Evolutionary conservation across 495 filamentous ascomycete genomes (phyloP), one percentile per base, ranked within the genome.

Genomic region (Chaetomidium leptoderma): DNA sequence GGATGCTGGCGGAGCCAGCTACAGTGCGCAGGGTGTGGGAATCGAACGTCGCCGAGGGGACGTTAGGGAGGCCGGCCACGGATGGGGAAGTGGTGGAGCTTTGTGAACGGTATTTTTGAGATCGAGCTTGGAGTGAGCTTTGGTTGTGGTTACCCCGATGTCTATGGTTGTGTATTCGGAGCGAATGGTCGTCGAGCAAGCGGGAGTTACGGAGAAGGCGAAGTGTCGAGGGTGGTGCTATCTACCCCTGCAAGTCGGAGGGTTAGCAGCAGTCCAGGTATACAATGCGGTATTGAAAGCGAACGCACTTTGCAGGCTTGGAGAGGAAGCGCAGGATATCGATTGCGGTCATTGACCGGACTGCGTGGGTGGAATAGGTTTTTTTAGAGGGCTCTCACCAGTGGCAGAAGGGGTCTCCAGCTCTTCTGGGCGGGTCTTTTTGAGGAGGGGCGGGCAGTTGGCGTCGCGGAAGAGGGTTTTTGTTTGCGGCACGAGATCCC

Each of bases 281-380:
- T 42, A 3, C 36, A 36, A 13, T 44, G 6, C 5, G 26, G 39
- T 40, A 50, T 27, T 19, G 39, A 33, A 51, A 13, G n/a, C n/a
- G n/a, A n/a, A 21, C 47, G 72, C 74, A 97, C 92, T 96, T 96
- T 70, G 89, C 90, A 67, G 91, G 92, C 80, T 95, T 95, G 60
- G 90, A 96, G 62, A 97, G 83, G 78, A 96, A 91, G 78, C 90
- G 89, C 68, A 97, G 83, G 64, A 96, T 86, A 74, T 96, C 91
- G 78, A 85, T 86, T 74, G 84, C 85, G 85, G 83, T 92, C 92
- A 96, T 97, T 53, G 49, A 53, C 57, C 32, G 17, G 24, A 30
- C n/a, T n/a, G n/a, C n/a, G n/a, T n/a, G n/a, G n/a, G n/a, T n/a
- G n/a, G n/a, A n/a, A n/a, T n/a, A n/a, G n/a, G n/a, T n/a, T n/a